phyloP scores from a whole-genome alignment of 148 eudicot species.

The Drosera capensis region DNA sequence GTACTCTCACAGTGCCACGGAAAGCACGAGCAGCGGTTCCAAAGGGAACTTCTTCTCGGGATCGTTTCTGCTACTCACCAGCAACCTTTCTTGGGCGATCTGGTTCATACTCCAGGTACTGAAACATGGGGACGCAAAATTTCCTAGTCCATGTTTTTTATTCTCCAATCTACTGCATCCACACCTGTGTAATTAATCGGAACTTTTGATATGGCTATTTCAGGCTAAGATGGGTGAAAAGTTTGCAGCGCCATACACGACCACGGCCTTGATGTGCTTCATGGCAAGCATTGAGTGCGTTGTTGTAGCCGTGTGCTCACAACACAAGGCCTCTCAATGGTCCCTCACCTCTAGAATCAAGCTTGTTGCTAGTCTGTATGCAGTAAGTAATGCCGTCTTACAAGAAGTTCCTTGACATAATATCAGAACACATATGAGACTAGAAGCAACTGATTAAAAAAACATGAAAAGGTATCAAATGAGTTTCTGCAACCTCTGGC shows the following conservation, averaged over 20 bases:
- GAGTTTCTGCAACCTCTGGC: too few species aligned
- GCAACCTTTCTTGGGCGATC: conserved; percentile 55
- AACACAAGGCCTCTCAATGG: conserved; percentile 38
- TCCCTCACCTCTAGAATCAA: conserved; percentile 32
- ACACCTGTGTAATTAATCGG: too few species aligned
- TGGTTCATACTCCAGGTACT: conserved; percentile 86
- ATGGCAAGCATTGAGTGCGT: conserved; percentile 58
- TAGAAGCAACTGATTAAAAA: too few species aligned
- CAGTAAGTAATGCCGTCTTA: conserved; percentile 37
- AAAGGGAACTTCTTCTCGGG: conserved; percentile 32
- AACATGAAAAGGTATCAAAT: too few species aligned
- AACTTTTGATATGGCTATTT: too few species aligned
- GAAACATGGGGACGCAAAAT: not conserved
- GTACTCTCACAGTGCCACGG: conserved; percentile 2
- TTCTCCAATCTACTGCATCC: too few species aligned
- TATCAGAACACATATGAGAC: too few species aligned
- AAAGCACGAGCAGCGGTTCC: not conserved
- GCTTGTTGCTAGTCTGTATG: conserved; percentile 33
- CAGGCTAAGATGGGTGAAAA: conserved; percentile 56
- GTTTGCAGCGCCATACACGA: conserved; percentile 67
- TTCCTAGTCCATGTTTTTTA: too few species aligned
- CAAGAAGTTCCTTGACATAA: too few species aligned
- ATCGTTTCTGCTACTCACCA: conserved; percentile 43
- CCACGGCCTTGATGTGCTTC: conserved; percentile 46
- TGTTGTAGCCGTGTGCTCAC: conserved; percentile 16